These are phyloP conservation scores for Coniochaeta sp. DNA, from an alignment of 2,329 filamentous ascomycete genomes.

Conservation along the genomic window DNA sequence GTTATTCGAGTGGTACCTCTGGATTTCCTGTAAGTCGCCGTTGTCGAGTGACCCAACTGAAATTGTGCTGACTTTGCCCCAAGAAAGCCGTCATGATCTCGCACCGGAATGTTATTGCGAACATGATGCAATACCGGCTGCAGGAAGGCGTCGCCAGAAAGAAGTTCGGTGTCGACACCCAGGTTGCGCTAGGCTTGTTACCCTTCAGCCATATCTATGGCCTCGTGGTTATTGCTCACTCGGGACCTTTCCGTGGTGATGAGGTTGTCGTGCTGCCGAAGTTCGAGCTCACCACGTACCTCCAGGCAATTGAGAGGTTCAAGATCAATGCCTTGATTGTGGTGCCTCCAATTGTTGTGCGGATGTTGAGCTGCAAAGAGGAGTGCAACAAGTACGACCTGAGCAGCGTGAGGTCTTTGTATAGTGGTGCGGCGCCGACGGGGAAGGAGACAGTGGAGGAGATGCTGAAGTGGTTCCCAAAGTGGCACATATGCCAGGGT, in stretches of 20 bases:
- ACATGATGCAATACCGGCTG: constrained; percentile 55
- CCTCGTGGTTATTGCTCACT: constrained; percentile 63
- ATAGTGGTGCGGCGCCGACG: constrained; percentile 72
- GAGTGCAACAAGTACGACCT: constrained; percentile 63
- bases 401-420: constrained; percentile 56
- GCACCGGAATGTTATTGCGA: constrained; percentile 72
- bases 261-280: constrained; percentile 65
- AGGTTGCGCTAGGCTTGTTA: constrained; percentile 58
- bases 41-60: neutral
- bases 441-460: constrained; percentile 66
- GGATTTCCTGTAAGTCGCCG: constrained; percentile 56
- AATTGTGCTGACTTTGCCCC: constrained; percentile 6
- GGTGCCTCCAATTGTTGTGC: constrained; percentile 77
- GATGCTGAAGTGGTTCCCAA: constrained; percentile 52
- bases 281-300: constrained; percentile 63
- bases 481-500: constrained; percentile 59
- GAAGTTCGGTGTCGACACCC: constrained; percentile 27
- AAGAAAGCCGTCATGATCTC: constrained; percentile 82
- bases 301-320: constrained; percentile 59
- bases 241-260: constrained; percentile 63
- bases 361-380: constrained; percentile 59
- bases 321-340: constrained; percentile 62
- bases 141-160: constrained; percentile 33
- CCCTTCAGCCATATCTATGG: constrained; percentile 80
- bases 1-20: constrained; percentile 75